phyloP scores from a whole-genome alignment of 371 early-diverging fungal species.

The Actinomucor elegans region DNA sequence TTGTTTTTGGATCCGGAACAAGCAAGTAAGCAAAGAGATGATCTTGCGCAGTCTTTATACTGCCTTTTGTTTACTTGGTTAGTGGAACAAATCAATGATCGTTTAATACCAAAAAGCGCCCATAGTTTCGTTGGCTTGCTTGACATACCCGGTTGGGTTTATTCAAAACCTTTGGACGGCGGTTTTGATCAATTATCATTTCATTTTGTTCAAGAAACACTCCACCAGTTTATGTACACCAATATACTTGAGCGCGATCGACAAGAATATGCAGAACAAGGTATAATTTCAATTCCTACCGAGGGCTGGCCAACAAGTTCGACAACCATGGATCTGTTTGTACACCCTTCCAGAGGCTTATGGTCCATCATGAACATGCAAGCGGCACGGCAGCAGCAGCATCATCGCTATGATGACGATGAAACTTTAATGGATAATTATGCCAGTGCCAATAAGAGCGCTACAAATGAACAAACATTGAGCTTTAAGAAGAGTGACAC shows the following conservation, averaged over 20 bases:
- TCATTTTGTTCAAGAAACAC: conserved; percentile 83
- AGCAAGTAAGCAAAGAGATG: conserved; percentile 75
- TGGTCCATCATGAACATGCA: conserved; percentile 58
- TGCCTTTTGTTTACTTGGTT: conserved; percentile 82
- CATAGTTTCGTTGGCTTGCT: conserved; percentile 69
- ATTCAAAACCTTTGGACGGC: background rate
- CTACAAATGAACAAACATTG: conserved; percentile 19
- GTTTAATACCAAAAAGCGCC: conserved; percentile 61
- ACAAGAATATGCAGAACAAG: conserved; percentile 48
- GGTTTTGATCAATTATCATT: conserved; percentile 72
- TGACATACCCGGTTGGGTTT: conserved; percentile 58
- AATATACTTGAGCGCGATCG: conserved; percentile 60
- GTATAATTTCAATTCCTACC: conserved; percentile 37
- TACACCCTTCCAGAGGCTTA: conserved; percentile 52
- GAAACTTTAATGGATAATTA: conserved; percentile 34
- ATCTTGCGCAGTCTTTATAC: conserved; percentile 77
- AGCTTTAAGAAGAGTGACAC: conserved; percentile 42
- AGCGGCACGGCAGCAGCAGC: conserved; percentile 31
- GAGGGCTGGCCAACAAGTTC: conserved; percentile 31
- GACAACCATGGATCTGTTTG: conserved; percentile 37
- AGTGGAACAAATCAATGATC: conserved; percentile 80
- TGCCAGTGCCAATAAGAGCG: conserved; percentile 38
- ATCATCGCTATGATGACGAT: conserved; percentile 34
- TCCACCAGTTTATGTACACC: conserved; percentile 62
- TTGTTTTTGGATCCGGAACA: conserved; percentile 76